phyloP scores from a whole-genome alignment of 164 flowering plant species.

The Stephania cephalantha region DNA sequence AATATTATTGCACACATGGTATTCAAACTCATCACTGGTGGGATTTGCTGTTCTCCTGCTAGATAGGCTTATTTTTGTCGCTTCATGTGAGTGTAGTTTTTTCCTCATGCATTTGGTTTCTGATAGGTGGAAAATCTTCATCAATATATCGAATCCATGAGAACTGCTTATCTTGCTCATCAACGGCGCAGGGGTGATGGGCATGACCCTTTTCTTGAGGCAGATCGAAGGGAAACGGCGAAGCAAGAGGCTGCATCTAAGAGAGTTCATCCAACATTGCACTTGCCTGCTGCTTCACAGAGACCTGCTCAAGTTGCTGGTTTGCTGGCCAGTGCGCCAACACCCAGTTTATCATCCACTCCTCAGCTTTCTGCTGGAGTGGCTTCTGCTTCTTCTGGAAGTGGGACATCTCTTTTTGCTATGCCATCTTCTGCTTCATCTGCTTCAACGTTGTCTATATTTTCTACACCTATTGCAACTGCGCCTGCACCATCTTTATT shows the following conservation, averaged over 20 bases:
- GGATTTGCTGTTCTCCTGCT: background rate
- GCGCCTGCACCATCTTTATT: conserved; percentile 50
- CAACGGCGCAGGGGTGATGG: conserved; percentile 83
- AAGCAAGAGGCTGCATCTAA: conserved; percentile 90
- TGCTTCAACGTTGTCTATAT: conserved; percentile 40
- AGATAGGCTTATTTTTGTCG: background rate
- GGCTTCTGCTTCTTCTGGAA: conserved; percentile 52
- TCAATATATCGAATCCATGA: conserved; percentile 92
- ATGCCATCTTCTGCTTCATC: conserved; percentile 55
- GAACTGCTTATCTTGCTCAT: conserved; percentile 84
- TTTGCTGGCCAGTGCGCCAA: conserved; percentile 48
- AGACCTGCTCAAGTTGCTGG: conserved; percentile 76
- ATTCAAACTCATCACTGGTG: background rate
- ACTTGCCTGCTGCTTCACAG: conserved; percentile 61
- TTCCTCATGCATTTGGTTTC: conserved; percentile 3
- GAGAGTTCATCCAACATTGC: conserved; percentile 89
- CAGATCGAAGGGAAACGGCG: conserved; percentile 86
- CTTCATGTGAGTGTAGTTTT: conserved; percentile 2
- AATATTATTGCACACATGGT: no score
- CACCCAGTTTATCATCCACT: conserved; percentile 34
- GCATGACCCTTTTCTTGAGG: conserved; percentile 92
- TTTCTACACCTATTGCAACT: conserved; percentile 56
- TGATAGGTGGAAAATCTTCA: conserved; percentile 89
- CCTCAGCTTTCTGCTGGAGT: conserved; percentile 41
- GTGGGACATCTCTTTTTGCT: conserved; percentile 53